phyloP scores from a whole-genome alignment of 1,284 basidiomycete species.

The Meira nashicola region DNA sequence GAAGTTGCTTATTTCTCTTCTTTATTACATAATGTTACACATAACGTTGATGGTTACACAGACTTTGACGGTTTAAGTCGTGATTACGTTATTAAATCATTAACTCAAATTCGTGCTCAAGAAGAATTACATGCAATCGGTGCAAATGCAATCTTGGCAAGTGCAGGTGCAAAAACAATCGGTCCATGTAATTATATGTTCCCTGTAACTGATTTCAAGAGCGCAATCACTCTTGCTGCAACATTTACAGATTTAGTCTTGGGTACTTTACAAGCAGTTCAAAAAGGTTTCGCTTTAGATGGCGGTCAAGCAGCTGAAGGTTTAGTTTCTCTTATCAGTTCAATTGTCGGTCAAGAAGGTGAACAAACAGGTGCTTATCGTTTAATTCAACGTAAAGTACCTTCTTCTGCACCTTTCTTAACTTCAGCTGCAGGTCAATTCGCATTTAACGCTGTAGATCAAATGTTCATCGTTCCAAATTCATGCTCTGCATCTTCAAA shows the following conservation, averaged over 20 bases:
- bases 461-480: slow-evolving; percentile 19
- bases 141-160: slow-evolving; percentile 22
- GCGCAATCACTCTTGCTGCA: slow-evolving; percentile 19
- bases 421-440: slow-evolving; percentile 17
- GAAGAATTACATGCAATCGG: slow-evolving; percentile 25
- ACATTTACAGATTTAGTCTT: slow-evolving; percentile 25
- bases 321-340: slow-evolving; percentile 17
- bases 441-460: slow-evolving; percentile 21
- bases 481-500: slow-evolving; percentile 17
- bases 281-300: slow-evolving; percentile 19
- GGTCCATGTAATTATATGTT: slow-evolving; percentile 22
- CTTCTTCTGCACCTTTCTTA: slow-evolving; percentile 24
- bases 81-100: slow-evolving; percentile 15
- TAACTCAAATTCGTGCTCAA: slow-evolving; percentile 24
- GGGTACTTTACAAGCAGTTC: slow-evolving; percentile 18
- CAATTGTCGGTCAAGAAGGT: slow-evolving; percentile 23
- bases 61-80: slow-evolving; percentile 15
- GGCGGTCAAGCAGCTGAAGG: slow-evolving; percentile 19
- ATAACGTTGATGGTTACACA: slow-evolving; percentile 16
- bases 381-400: slow-evolving; percentile 18
- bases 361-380: slow-evolving; percentile 23
- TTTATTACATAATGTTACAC: slow-evolving; percentile 18
- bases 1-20: slow-evolving; percentile 22
- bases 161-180: slow-evolving; percentile 17
- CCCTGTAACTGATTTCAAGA: slow-evolving; percentile 19